Conservation (phyloP, 1,284 basidiomycete species). For the Lignosus rhinocerotis region DNA sequence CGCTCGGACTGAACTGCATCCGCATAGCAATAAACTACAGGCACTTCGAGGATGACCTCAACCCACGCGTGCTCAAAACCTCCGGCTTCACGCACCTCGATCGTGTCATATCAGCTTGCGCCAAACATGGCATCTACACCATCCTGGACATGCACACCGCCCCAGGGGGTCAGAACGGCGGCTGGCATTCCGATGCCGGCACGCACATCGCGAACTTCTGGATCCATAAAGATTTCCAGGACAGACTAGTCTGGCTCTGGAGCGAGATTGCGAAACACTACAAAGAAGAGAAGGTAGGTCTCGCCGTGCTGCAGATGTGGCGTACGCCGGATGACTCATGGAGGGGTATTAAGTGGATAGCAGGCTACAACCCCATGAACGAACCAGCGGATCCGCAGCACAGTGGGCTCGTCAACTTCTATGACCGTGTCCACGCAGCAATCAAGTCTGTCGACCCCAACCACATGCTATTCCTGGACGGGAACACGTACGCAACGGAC, state of each 20-base stretch:
- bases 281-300: conserved; percentile 3
- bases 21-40: conserved; percentile 69
- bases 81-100: conserved; percentile 69
- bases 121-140: conserved; percentile 58
- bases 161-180: conserved; percentile 63
- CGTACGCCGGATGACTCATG: no score
- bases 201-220: conserved; percentile 65
- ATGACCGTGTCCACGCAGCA: conserved; percentile 60
- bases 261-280: conserved; percentile 66
- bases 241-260: conserved; percentile 72
- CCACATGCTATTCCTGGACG: conserved; percentile 69
- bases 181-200: conserved; percentile 56
- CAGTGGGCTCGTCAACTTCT: conserved; percentile 55
- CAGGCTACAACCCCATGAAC: conserved; percentile 75
- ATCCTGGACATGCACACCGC: conserved; percentile 66
- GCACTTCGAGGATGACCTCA: conserved; percentile 63
- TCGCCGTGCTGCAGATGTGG: no score
- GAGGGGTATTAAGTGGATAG: conserved; percentile 59
- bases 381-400: conserved; percentile 67
- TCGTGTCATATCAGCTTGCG: conserved; percentile 59
- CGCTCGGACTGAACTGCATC: conserved; percentile 72
- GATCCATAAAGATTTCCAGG: conserved; percentile 77
- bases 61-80: conserved; percentile 60
- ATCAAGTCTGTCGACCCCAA: conserved; percentile 64
- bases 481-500: conserved; percentile 79